Conservation (phyloP, 768 basidiomycete species). For the Naganishia onofrii region DNA sequence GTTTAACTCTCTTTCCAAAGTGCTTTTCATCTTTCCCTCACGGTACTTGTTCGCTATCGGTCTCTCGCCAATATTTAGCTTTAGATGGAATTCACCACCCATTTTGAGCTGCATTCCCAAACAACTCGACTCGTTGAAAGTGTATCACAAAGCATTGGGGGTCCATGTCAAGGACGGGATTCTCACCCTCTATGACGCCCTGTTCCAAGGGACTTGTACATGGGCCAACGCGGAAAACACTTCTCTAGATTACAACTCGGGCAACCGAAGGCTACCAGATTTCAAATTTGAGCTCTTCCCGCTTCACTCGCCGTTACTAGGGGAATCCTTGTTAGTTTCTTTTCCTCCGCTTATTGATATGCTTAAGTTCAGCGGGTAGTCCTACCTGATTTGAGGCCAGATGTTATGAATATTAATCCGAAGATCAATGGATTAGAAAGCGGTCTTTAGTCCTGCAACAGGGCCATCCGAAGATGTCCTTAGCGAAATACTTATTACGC, state of each 20-base stretch:
- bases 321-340: constrained; percentile 88
- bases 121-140: constrained; percentile 79
- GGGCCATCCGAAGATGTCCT: constrained; percentile 17
- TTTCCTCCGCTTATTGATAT: constrained; percentile 87
- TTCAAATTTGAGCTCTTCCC: constrained; percentile 80
- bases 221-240: constrained; percentile 66
- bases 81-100: constrained; percentile 82
- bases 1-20: constrained; percentile 77
- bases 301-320: constrained; percentile 83
- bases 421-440: constrained; percentile 14
- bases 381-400: constrained; percentile 78
- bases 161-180: constrained; percentile 62
- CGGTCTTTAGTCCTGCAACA: constrained; percentile 10
- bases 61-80: constrained; percentile 78
- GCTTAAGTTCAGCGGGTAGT: constrained; percentile 83
- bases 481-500: constrained; percentile 16
- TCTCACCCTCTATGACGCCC: constrained; percentile 61
- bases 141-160: constrained; percentile 65
- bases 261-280: constrained; percentile 65
- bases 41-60: constrained; percentile 80
- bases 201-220: constrained; percentile 77
- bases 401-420: constrained; percentile 13
- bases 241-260: constrained; percentile 79
- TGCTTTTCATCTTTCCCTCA: constrained; percentile 80
- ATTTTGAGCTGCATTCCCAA: constrained; percentile 80